phyloP scores from a whole-genome alignment of 1,284 basidiomycete genomes.

The Tilletia indica region DNA sequence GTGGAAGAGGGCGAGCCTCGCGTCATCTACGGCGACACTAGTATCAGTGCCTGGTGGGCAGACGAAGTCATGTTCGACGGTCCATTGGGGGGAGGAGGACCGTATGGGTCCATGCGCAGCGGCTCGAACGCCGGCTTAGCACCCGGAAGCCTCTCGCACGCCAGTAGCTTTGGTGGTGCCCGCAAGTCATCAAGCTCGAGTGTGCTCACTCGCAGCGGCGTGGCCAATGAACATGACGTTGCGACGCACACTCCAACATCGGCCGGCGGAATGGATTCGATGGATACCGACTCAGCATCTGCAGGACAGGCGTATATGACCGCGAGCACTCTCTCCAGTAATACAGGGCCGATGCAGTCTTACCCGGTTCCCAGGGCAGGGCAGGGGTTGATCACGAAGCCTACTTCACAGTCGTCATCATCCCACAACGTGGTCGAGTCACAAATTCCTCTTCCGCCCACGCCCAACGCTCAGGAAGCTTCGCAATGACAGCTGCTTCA shows the following conservation, averaged over 20 bases:
- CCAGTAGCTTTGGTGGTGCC: not conserved
- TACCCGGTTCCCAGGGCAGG: not conserved
- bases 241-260: not conserved
- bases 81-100: not conserved
- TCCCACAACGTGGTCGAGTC: not conserved
- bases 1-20: not conserved
- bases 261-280: not conserved
- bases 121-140: not conserved
- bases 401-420: conserved; percentile 11
- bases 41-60: not conserved
- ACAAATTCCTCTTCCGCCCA: too few relatives aligned
- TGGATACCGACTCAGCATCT: not conserved
- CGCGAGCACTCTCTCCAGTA: not conserved
- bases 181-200: conserved; percentile 10
- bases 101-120: not conserved
- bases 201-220: not conserved
- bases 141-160: not conserved
- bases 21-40: not conserved
- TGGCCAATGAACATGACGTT: not conserved
- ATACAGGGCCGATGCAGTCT: not conserved
- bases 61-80: conserved; percentile 4
- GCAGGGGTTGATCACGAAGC: conserved; percentile 8
- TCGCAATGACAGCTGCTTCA: not conserved
- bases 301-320: not conserved
- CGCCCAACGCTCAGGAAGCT: too few relatives aligned